These are phyloP conservation scores for Saturnispora mendoncae DNA, from an alignment of 805 yeast species.

Conservation along the genomic window DNA sequence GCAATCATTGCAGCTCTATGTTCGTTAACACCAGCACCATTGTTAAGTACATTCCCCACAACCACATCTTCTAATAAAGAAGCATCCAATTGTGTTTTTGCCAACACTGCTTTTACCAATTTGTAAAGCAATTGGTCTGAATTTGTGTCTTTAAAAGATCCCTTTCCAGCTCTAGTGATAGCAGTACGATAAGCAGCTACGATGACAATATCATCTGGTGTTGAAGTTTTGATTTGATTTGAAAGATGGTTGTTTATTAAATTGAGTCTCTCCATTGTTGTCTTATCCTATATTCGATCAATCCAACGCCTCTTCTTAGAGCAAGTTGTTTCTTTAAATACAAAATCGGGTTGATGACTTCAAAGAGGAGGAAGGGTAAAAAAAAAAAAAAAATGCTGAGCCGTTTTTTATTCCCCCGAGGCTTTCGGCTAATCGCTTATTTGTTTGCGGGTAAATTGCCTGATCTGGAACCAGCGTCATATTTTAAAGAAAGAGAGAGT, in stretches of 20 bases:
- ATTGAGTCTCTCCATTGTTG: slow-evolving; percentile 15
- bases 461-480: not conserved
- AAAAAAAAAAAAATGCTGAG: no score
- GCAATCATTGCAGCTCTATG: slow-evolving; percentile 88
- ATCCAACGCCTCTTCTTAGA: no score
- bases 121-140: slow-evolving; percentile 69
- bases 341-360: not conserved
- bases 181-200: slow-evolving; percentile 90
- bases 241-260: slow-evolving; percentile 11
- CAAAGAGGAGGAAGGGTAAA: not conserved
- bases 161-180: slow-evolving; percentile 78
- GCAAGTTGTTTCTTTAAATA: no score
- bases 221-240: slow-evolving; percentile 38
- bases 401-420: not conserved
- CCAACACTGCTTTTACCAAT: slow-evolving; percentile 55
- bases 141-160: slow-evolving; percentile 72
- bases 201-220: slow-evolving; percentile 84
- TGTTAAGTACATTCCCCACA: slow-evolving; percentile 85
- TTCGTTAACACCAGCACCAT: slow-evolving; percentile 92
- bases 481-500: not conserved
- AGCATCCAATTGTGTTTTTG: slow-evolving; percentile 41
- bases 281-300: no score
- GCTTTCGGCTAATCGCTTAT: not conserved
- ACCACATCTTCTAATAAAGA: slow-evolving; percentile 70
- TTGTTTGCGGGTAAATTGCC: not conserved